A percentile compares a stretch with the other conserved stretches of the same genome.
Conservation (phyloP, 2,329 filamentous ascomycete genomes). For the Lomentospora prolificans region DNA sequence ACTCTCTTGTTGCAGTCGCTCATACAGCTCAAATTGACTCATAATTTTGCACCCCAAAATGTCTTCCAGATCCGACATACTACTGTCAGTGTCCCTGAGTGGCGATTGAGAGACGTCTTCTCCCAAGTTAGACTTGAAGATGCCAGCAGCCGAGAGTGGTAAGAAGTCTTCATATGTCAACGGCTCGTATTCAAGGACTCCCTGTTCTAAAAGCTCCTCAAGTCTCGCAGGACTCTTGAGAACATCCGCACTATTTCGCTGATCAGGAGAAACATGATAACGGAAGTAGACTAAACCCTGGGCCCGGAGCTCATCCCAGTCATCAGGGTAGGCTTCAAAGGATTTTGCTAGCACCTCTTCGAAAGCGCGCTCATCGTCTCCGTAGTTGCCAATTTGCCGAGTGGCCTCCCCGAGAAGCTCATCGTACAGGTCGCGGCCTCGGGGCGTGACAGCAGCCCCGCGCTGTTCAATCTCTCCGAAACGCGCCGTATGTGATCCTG, state of each 20-base stretch:
- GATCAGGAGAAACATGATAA: background rate
- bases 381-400: background rate
- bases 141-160: constrained; percentile 41
- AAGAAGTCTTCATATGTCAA: constrained; percentile 46
- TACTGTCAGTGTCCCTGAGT: background rate
- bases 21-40: constrained; percentile 12
- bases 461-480: constrained; percentile 46
- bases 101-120: background rate
- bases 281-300: background rate
- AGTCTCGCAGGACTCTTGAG: constrained; percentile 12
- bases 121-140: constrained; percentile 35
- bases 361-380: background rate
- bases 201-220: constrained; percentile 21
- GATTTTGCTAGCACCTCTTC: background rate
- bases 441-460: constrained; percentile 36
- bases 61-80: constrained; percentile 10
- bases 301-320: background rate
- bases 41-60: constrained; percentile 10
- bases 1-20: constrained; percentile 5
- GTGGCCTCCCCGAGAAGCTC: constrained; percentile 24
- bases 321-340: background rate
- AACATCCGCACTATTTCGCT: background rate
- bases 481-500: constrained; percentile 34
- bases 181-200: constrained; percentile 26
- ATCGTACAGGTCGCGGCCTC: constrained; percentile 36